Conservation (phyloP, 257 asterid genomes). For the Gentiana straminea region DNA sequence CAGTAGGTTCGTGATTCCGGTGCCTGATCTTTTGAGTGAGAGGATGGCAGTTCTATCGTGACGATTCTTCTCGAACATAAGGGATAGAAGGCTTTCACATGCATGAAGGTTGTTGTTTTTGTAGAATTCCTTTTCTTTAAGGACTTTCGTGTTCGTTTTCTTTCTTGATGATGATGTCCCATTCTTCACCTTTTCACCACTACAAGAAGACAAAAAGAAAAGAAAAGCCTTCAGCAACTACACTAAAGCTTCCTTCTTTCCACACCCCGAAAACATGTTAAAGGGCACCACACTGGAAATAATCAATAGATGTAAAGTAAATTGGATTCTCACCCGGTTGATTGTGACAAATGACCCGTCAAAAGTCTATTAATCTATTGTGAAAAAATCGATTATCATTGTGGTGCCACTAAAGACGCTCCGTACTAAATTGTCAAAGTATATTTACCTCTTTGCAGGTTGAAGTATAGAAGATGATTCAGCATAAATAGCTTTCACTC, state of each 20-base stretch:
- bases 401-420: too few species aligned
- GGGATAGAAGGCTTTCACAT: slow-evolving; percentile 79
- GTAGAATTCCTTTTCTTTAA: slow-evolving; percentile 37
- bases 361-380: too few species aligned
- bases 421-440: too few species aligned
- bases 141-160: slow-evolving; percentile 28
- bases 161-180: slow-evolving; percentile 33
- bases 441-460: slow-evolving; percentile 35
- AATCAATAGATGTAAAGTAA: not conserved
- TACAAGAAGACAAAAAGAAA: slow-evolving; percentile 12
- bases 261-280: slow-evolving; percentile 1
- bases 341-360: too few species aligned
- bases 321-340: too few species aligned
- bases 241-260: too few species aligned
- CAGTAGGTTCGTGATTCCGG: slow-evolving; percentile 58
- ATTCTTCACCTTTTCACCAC: slow-evolving; percentile 39
- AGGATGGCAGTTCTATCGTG: slow-evolving; percentile 33
- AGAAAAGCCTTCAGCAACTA: too few species aligned
- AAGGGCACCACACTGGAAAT: too few species aligned
- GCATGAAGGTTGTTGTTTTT: slow-evolving; percentile 55
- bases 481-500: slow-evolving; percentile 16
- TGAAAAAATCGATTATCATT: too few species aligned
- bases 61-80: slow-evolving; percentile 48
- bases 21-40: slow-evolving; percentile 67
- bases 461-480: slow-evolving; percentile 30